Percentiles rank a stretch among this genome's conserved stretches.
phyloP scores from a whole-genome alignment of 2,329 filamentous ascomycete genomes.

The Coniochaeta hoffmannii region DNA sequence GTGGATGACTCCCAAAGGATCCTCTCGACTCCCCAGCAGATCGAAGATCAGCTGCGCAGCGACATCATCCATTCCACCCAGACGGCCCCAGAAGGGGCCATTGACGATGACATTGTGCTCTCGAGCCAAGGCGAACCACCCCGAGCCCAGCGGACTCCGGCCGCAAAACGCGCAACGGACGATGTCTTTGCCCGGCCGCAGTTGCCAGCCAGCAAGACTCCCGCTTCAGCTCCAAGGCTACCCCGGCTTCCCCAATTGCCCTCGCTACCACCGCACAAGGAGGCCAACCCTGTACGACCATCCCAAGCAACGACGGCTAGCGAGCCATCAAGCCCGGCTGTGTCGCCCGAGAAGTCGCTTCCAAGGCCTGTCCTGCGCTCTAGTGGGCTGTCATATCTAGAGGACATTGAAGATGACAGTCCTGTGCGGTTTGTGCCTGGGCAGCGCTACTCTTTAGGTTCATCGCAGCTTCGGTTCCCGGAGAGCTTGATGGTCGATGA shows the following conservation, averaged over 20 bases:
- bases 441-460: constrained; percentile 17
- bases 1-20: constrained; percentile 7
- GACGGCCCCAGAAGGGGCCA: constrained; percentile 3
- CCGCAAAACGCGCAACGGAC: background rate
- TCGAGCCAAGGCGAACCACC: constrained; percentile 6
- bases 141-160: background rate
- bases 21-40: constrained; percentile 39
- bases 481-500: constrained; percentile 33
- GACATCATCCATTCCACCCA: constrained; percentile 28
- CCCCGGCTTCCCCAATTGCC: constrained; percentile 6
- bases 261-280: background rate
- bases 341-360: constrained; percentile 20
- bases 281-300: constrained; percentile 18
- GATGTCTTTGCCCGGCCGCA: background rate
- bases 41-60: constrained; percentile 42
- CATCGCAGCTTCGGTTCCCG: constrained; percentile 41
- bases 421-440: constrained; percentile 8
- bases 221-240: background rate
- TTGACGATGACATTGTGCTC: background rate
- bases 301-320: constrained; percentile 39
- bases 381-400: constrained; percentile 12
- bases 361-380: constrained; percentile 15
- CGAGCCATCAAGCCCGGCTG: constrained; percentile 22
- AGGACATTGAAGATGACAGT: constrained; percentile 5
- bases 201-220: constrained; percentile 1